phyloP scores from a whole-genome alignment of 1,139 yeast species.

The Waltiozyma sp. region DNA sequence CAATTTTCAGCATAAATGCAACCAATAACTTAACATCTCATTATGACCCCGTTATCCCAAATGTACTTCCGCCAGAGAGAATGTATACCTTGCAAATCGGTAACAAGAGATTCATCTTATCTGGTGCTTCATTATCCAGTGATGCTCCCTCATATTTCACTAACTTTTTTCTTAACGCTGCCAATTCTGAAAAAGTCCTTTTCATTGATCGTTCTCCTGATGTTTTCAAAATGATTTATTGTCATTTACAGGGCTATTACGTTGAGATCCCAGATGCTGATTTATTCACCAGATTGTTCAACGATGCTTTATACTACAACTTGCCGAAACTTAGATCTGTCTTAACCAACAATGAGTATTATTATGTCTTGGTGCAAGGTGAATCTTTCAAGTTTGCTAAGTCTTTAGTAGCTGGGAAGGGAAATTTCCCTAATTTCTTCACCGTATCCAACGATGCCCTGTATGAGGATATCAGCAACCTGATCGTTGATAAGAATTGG shows the following conservation, averaged over 20 bases:
- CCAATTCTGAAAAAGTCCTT: slow-evolving; percentile 32
- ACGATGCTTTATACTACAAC: slow-evolving; percentile 69
- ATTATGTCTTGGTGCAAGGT: slow-evolving; percentile 54
- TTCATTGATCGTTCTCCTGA: slow-evolving; percentile 70
- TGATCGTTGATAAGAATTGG: slow-evolving; percentile 26
- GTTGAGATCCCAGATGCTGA: slow-evolving; percentile 46
- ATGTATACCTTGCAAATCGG: slow-evolving; percentile 73
- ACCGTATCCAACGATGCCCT: slow-evolving; percentile 46
- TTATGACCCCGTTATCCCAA: slow-evolving; percentile 40
- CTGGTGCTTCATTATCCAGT: slow-evolving; percentile 79
- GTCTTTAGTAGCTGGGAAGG: slow-evolving; percentile 39
- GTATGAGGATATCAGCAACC: slow-evolving; percentile 33
- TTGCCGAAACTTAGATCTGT: slow-evolving; percentile 43
- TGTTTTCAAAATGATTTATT: slow-evolving; percentile 53
- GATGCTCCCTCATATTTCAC: slow-evolving; percentile 53
- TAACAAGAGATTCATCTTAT: slow-evolving; percentile 39
- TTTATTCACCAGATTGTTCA: slow-evolving; percentile 49
- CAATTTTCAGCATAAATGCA: not conserved
- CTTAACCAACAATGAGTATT: slow-evolving; percentile 40
- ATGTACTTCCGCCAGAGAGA: slow-evolving; percentile 49
- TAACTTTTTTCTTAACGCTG: slow-evolving; percentile 26
- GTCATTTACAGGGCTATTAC: slow-evolving; percentile 72
- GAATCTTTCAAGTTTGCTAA: slow-evolving; percentile 48
- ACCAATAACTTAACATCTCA: not conserved
- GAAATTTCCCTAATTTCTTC: slow-evolving; percentile 72